A percentile compares a stretch with the other conserved stretches of the same genome.
These are phyloP conservation scores for Klebsormidium nitens DNA, from an alignment of 139 green algal species.

Conservation along the genomic window DNA sequence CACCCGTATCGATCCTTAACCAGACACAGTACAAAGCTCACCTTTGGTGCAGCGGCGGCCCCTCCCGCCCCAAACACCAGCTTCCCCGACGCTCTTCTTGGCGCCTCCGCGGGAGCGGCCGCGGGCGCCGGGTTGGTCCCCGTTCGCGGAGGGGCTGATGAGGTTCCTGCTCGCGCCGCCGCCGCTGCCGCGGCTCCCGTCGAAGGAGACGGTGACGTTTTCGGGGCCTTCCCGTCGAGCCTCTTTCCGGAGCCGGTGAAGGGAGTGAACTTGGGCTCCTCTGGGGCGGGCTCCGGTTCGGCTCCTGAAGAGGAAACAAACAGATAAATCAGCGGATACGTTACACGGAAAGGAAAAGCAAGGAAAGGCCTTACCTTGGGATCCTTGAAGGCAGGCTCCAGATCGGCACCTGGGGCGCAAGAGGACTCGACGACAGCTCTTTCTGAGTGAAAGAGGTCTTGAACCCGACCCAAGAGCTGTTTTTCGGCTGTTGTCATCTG, in stretches of 20 bases:
- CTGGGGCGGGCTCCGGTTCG: constrained; percentile 5
- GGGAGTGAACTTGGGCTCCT: constrained; percentile 24
- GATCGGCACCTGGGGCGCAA: too few relatives aligned
- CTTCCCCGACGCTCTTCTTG: constrained; percentile 2
- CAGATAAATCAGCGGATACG: background rate
- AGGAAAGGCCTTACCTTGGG: background rate
- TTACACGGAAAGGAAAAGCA: background rate
- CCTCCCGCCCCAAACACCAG: constrained; percentile 18
- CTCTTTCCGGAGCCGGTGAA: constrained; percentile 19
- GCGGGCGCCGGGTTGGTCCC: background rate
- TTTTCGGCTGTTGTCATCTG: too few relatives aligned
- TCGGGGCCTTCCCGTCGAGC: constrained; percentile 23
- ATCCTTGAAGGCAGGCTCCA: background rate
- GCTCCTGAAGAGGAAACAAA: background rate
- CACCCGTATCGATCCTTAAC: too few relatives aligned
- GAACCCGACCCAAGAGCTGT: too few relatives aligned
- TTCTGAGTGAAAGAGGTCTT: background rate
- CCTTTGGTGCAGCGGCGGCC: background rate
- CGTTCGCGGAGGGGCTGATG: background rate
- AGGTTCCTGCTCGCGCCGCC: background rate
- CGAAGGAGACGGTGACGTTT: background rate
- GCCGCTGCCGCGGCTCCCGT: background rate
- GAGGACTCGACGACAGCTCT: background rate
- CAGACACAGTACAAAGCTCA: too few relatives aligned
- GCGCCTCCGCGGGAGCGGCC: background rate